Evolutionary conservation across 179 eudicot species (phyloP), one percentile per base, ranked within the genome.

Genomic region (Patellifolia procumbens): DNA sequence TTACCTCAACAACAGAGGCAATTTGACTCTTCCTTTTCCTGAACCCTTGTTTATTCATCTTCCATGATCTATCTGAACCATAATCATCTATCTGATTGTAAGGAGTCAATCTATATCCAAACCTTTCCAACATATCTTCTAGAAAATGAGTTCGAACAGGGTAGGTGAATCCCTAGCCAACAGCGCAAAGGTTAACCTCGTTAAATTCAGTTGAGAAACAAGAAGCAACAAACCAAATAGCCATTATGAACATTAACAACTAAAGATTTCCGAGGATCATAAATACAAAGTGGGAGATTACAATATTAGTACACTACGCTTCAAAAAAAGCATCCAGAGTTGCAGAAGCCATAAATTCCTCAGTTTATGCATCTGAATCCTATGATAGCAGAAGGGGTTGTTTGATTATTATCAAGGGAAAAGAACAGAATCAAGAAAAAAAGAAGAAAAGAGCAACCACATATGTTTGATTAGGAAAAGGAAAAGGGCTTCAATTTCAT

Each of bases 11-110:
- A 83, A 86, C 91, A 39, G 93, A 82, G 65, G 90, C 92, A 76
- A 93, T 90, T 79, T 90, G 96, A 83, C 97, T 93, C 85, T 93
- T 93, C 86, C 96, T 86, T 84, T 88, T 92, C 86, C 95, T 86
- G 48, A 91, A 83, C 79, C 86, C 86, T 82, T 93, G 97, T 83
- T 92, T 93, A 80, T 83, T 89, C 91, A 88, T 88, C 84, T 88
- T 93, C 97, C 97, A 93, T 11, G 75, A 74, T 81, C 88, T 92
- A 68, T 92, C 97, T 59, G 78, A 86, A 53, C 98, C 95, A 78
- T 90, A 93, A 76, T 93, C 98, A 87, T 93, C 98, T 74, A 89
- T 88, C 79, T 93, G 98, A 81, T 93, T 93, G 82, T 87, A 60
- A 65, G 88, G 84, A 28, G 97, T 93, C 85, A 93, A 81, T 68